phyloP scores from a whole-genome alignment of 2,329 filamentous ascomycete species.

The Ophiostoma himal-ulmi region DNA sequence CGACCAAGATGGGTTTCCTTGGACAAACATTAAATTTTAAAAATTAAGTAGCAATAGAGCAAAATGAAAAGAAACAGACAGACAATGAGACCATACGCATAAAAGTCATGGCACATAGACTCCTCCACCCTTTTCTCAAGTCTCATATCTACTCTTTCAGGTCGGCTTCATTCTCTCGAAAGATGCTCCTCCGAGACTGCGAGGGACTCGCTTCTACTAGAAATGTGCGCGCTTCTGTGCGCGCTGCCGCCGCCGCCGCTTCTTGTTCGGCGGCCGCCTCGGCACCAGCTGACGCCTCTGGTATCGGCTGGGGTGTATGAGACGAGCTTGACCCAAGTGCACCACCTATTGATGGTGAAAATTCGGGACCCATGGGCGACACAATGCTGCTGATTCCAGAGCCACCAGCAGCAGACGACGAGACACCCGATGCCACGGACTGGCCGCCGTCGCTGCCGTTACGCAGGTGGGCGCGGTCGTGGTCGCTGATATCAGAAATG shows the following conservation, averaged over 20 bases:
- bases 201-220: neutral
- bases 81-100: neutral
- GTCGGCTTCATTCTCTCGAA: constrained; percentile 18
- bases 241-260: neutral
- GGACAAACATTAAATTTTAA: too few relatives aligned
- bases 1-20: too few relatives aligned
- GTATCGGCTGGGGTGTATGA: constrained; percentile 11
- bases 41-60: neutral
- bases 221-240: neutral
- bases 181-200: constrained; percentile 14
- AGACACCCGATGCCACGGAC: constrained; percentile 21
- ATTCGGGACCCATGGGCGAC: constrained; percentile 16
- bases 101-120: neutral
- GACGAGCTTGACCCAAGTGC: neutral
- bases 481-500: constrained; percentile 39
- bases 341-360: neutral
- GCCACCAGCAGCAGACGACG: constrained; percentile 18
- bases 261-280: constrained; percentile 18
- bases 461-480: constrained; percentile 38
- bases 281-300: constrained; percentile 15
- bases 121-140: neutral
- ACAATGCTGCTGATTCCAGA: neutral
- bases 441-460: constrained; percentile 37
- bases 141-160: constrained; percentile 6
- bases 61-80: neutral